Base-by-base conservation (phyloP, 2,329 filamentous ascomycete species). In the Diaporthe sp. region DNA sequence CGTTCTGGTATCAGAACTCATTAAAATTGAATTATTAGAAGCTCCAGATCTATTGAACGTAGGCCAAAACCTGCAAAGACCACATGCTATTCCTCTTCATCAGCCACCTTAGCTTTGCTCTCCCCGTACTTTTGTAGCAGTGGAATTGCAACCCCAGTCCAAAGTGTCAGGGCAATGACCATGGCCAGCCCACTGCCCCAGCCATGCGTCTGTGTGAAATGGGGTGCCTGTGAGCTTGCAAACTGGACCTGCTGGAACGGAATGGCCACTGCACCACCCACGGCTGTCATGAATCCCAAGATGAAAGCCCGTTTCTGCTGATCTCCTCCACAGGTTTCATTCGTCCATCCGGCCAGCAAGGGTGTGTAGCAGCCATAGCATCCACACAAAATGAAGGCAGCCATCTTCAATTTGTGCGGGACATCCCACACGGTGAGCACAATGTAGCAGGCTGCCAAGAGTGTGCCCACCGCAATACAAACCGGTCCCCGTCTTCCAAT, bases 281-380 rank as follows among this genome's bases (percentile, higher is more conserved):
- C 82, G 1, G 82, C 82, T 0, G 82, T 81, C 81, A 85, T 85
- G 74, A 85, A 82, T 5, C 82, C 84, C 4, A 86, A 78, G 13
- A 85, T 79, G 59, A 86, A 86, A 0, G 83, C 85, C 10, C 85
- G 83, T 75, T 86, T 84, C 78, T 87, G 85, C 74, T 86, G 83
- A 69, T 86, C 85, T 5, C 84, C 83, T 1, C 84, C 85, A 65
- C 85, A 86, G 0, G 83, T 78, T 74, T 84, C 82, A 75, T 86
- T 86, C 1, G 81, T 77, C 85, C 85, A 86, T 0, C 84, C 84
- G 0, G 84, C 84, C 0, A 86, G 79, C 12, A 87, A 78, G 4
- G 85, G 85, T 1, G 84, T 86, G 78, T 82, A 86, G 72, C 83
- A 86, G 39, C 85, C 85, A 73, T 86, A 86, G 61, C 81, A 83